Evolutionary conservation across 176 grass and related monocot genomes (phyloP).

Genomic region (Bolboschoenus planiculmis): DNA sequence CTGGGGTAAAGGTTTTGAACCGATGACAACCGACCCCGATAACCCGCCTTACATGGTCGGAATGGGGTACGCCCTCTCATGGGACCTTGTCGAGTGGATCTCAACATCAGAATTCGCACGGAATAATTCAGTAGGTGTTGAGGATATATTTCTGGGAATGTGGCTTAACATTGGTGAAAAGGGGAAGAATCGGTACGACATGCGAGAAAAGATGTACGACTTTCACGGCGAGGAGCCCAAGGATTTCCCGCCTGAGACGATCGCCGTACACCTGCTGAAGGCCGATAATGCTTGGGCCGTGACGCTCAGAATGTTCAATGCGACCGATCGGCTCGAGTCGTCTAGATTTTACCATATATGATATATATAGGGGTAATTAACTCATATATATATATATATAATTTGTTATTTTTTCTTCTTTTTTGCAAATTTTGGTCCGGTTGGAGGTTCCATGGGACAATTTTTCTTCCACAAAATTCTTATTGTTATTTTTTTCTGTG

Average conservation of each 20-base stretch:
- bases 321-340: not conserved
- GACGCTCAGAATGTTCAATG: slow-evolving; percentile 33
- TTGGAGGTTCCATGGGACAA: not conserved
- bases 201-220: slow-evolving; percentile 35
- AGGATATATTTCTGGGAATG: slow-evolving; percentile 32
- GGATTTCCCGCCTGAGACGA: slow-evolving; percentile 21
- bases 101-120: slow-evolving; percentile 17
- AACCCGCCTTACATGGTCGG: slow-evolving; percentile 34
- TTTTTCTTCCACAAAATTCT: not conserved
- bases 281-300: slow-evolving; percentile 7
- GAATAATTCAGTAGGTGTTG: slow-evolving; percentile 18
- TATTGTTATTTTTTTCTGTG: not conserved
- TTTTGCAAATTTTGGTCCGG: not conserved
- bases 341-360: slow-evolving; percentile 23
- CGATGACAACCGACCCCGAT: slow-evolving; percentile 7
- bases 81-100: slow-evolving; percentile 45
- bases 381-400: not conserved
- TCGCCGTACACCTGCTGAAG: slow-evolving; percentile 40
- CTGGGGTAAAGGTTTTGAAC: slow-evolving; percentile 17
- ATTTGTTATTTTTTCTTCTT: not conserved
- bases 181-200: slow-evolving; percentile 32
- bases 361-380: not conserved
- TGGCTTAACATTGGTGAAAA: slow-evolving; percentile 26
- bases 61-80: slow-evolving; percentile 41
- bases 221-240: slow-evolving; percentile 13